Percentiles rank a stretch among this genome's conserved stretches.
phyloP scores from a whole-genome alignment of 495 filamentous ascomycete species.

The Aspergillus hancockii region DNA sequence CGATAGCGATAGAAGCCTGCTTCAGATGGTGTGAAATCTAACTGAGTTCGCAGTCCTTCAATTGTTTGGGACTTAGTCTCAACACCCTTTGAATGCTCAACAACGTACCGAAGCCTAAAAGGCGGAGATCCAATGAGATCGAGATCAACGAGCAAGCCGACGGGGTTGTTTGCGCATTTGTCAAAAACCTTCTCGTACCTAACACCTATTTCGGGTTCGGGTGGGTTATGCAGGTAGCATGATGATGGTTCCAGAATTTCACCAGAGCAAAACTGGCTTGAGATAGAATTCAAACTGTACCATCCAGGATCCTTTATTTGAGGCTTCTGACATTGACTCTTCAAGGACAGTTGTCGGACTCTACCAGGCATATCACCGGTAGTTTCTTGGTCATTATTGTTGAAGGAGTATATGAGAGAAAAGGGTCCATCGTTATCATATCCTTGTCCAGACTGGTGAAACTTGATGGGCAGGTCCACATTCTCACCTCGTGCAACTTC shows the following conservation, averaged over 20 bases:
- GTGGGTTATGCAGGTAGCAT: slow-evolving; percentile 85
- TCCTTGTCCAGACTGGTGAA: slow-evolving; percentile 58
- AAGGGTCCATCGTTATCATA: slow-evolving; percentile 47
- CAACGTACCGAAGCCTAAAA: slow-evolving; percentile 73
- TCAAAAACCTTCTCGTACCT: slow-evolving; percentile 79
- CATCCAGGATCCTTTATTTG: slow-evolving; percentile 75
- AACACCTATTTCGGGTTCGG: slow-evolving; percentile 76
- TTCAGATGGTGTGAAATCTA: slow-evolving; percentile 77
- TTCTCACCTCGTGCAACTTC: slow-evolving; percentile 74
- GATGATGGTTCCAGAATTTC: slow-evolving; percentile 91
- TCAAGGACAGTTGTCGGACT: slow-evolving; percentile 39
- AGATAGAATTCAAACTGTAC: slow-evolving; percentile 77
- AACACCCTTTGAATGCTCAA: slow-evolving; percentile 59
- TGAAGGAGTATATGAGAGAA: slow-evolving; percentile 56
- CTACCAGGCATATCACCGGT: slow-evolving; percentile 52
- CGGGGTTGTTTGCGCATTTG: slow-evolving; percentile 89
- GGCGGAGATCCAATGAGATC: slow-evolving; percentile 89
- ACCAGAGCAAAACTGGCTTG: slow-evolving; percentile 77
- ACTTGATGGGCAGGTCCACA: slow-evolving; percentile 70
- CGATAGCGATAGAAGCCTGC: slow-evolving; percentile 86
- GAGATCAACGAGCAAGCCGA: slow-evolving; percentile 83
- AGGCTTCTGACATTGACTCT: slow-evolving; percentile 36
- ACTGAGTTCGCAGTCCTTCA: slow-evolving; percentile 68
- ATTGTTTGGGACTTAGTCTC: slow-evolving; percentile 54
- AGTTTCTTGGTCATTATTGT: slow-evolving; percentile 66